Evolutionary conservation across 495 filamentous ascomycete species (phyloP), one percentile per base, ranked within the genome.

Genomic region (Neurospora sp.): DNA sequence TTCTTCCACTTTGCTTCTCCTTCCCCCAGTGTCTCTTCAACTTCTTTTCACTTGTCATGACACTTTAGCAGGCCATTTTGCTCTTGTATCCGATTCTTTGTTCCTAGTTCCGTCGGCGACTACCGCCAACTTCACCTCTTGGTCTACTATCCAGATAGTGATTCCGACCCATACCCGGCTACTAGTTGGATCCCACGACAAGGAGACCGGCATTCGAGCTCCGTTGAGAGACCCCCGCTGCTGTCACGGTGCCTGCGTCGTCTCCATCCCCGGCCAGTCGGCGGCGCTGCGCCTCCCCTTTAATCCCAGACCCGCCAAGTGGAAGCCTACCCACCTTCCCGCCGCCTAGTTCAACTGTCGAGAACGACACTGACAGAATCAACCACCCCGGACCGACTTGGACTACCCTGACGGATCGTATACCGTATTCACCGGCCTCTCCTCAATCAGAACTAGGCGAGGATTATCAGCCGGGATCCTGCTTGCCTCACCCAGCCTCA

Each of bases 401-500:
- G 53, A 65, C 53, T 65, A 27, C 53, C 53, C 53, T 65, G 53
- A 37, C 53, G 53, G 27, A 65, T 65, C 53, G 27, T 27, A 37
- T 65, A 65, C 14, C 53, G 53, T 65, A 35, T 65, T 65, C 53
- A 65, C 53, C 27, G 53, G 53, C 53, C 31, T 65, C 53, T 65
- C 14, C 53, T 65, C 53, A 65, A 37, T 18, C 53, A 65, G 53
- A 35, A 8, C 53, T 65, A 65, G 53, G 27, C 53, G 53, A 65
- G 53, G 53, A 65, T 65, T 65, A 27, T 65, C 53, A 73, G 73
- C 75, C 71, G 71, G 73, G 71, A 69, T 69, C 71, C 68, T 68
- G 73, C 68, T 74, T 69, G 71, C 73, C 72, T 74, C 77, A 78
- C 75, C 75, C 78, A 78, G 77, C 75, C 78, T 77, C 78, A 78